phyloP scores from a whole-genome alignment of 495 filamentous ascomycete species.

The Bombardia bombarda region DNA sequence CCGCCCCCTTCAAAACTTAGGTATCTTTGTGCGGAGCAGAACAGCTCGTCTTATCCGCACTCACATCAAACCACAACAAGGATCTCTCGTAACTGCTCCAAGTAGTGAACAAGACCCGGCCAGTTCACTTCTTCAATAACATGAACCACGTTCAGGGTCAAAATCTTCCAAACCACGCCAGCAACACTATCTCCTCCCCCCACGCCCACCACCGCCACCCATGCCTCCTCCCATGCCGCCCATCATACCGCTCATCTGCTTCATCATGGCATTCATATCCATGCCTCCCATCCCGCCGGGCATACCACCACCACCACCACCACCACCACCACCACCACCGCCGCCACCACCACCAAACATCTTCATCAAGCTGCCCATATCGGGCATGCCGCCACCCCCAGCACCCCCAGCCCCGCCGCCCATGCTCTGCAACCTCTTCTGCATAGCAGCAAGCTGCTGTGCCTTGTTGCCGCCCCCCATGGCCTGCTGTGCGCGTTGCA shows the following conservation, averaged over 20 bases:
- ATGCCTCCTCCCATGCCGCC: constrained; percentile 20
- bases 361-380: constrained; percentile 80
- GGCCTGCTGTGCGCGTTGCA: constrained; percentile 86
- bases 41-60: too few relatives aligned
- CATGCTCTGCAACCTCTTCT: constrained; percentile 89
- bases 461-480: constrained; percentile 80
- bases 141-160: too few relatives aligned
- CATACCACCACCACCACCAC: constrained; percentile 38
- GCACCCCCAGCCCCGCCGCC: constrained; percentile 51
- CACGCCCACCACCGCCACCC: constrained; percentile 20
- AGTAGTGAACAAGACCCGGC: too few relatives aligned
- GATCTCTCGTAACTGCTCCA: too few relatives aligned
- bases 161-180: too few relatives aligned
- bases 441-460: constrained; percentile 96
- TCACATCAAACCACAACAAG: too few relatives aligned
- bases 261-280: constrained; percentile 80
- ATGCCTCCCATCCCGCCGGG: constrained; percentile 60
- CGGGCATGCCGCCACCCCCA: constrained; percentile 51
- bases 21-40: too few relatives aligned
- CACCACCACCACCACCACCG: constrained; percentile 45
- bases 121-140: too few relatives aligned
- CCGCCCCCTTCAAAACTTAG: too few relatives aligned
- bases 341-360: constrained; percentile 59
- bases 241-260: constrained; percentile 63
- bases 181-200: constrained; percentile 1